phyloP scores from a whole-genome alignment of 23 red algal species.

The Chondrus crispus region DNA sequence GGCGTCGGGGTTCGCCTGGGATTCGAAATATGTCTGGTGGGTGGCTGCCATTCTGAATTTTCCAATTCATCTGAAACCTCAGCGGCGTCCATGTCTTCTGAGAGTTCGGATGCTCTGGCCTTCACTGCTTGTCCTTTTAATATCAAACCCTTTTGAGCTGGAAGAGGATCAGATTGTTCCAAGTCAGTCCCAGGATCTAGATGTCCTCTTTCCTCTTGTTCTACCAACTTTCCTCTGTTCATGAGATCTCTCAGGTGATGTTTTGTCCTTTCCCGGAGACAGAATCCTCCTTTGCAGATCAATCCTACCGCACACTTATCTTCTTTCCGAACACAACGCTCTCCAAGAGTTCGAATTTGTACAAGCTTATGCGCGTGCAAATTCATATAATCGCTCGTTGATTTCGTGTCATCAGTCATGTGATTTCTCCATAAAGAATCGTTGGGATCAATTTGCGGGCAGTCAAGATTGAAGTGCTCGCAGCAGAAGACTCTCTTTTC shows the following conservation, averaged over 20 bases:
- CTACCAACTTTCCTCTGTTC: constrained; percentile 22
- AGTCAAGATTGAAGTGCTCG: constrained; percentile 59
- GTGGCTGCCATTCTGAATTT: too few species aligned
- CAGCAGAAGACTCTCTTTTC: constrained; percentile 53
- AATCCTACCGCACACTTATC: constrained; percentile 36
- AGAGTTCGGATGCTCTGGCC: background rate
- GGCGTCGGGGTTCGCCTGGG: background rate
- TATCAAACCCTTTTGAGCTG: constrained; percentile 24
- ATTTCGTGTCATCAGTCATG: too few species aligned
- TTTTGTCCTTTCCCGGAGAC: constrained; percentile 24
- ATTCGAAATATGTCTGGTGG: background rate
- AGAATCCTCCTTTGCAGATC: constrained; percentile 24
- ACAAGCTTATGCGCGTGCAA: too few species aligned
- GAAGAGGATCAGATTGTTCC: constrained; percentile 21
- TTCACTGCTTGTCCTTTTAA: constrained; percentile 31
- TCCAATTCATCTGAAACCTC: background rate
- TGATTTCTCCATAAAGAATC: too few species aligned
- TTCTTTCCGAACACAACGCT: background rate
- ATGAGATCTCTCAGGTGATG: constrained; percentile 23
- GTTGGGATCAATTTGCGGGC: too few species aligned
- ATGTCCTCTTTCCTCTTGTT: constrained; percentile 32
- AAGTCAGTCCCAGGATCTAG: background rate
- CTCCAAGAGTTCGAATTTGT: constrained; percentile 3
- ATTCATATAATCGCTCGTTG: too few species aligned
- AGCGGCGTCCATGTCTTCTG: background rate